A percentile compares a stretch with the other conserved stretches of the same genome.
Conservation (phyloP, 305 asterid species). For the Fraxinus paxiana region DNA sequence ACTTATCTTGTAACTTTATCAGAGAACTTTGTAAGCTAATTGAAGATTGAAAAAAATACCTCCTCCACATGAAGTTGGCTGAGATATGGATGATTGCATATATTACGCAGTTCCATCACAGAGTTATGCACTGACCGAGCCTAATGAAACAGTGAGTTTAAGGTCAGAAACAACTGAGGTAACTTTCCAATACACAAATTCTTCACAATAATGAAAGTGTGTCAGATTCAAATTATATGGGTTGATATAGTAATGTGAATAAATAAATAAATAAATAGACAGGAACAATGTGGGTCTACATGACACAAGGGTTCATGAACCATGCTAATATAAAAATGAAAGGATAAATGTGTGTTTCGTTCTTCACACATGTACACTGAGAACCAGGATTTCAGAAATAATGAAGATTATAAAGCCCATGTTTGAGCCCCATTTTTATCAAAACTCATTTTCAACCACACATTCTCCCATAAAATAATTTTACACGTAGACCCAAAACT, state of each 20-base stretch:
- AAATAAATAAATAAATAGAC: neutral
- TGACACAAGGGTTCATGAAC: neutral
- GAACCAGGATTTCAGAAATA: neutral
- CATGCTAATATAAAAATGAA: neutral
- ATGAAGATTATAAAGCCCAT: slow-evolving; percentile 8
- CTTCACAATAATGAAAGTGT: neutral
- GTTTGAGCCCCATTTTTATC: neutral
- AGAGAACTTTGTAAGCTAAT: slow-evolving; percentile 4
- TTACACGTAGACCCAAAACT: too few species aligned
- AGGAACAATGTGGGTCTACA: neutral
- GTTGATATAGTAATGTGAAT: neutral
- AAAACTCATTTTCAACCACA: too few species aligned
- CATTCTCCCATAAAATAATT: too few species aligned
- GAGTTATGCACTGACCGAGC: slow-evolving; percentile 94
- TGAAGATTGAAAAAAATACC: slow-evolving; percentile 48
- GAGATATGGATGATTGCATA: slow-evolving; percentile 97
- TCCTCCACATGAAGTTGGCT: slow-evolving; percentile 98
- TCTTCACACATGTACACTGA: neutral
- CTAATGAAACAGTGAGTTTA: slow-evolving; percentile 38
- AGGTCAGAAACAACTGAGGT: slow-evolving; percentile 11
- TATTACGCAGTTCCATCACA: slow-evolving; percentile 96
- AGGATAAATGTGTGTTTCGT: neutral
- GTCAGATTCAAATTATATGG: neutral
- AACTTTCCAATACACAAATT: neutral
- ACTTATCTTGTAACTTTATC: neutral